Evolutionary conservation across 148 eudicot genomes (phyloP).

Genomic region (Amaranthus palmeri): DNA sequence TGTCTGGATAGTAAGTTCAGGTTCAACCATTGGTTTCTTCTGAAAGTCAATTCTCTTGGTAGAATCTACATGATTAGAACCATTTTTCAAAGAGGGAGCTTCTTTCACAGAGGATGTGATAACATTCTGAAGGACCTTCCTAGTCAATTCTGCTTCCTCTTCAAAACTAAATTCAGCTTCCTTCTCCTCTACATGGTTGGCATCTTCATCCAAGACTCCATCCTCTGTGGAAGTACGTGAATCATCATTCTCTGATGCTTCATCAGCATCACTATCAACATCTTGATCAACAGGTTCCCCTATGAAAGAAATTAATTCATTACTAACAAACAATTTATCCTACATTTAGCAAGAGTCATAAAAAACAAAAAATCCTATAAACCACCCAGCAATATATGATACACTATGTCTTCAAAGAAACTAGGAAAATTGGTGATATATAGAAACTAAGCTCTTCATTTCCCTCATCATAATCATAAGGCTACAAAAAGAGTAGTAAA

Average conservation of each 20-base stretch:
- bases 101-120: constrained; percentile 51
- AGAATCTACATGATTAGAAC: constrained; percentile 25
- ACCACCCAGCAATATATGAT: neutral
- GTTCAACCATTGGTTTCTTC: constrained; percentile 27
- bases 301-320: constrained; percentile 17
- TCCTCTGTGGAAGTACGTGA: constrained; percentile 22
- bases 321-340: neutral
- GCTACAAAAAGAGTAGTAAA: no score
- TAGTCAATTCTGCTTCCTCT: constrained; percentile 73
- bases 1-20: constrained; percentile 19
- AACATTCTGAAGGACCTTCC: constrained; percentile 72
- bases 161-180: constrained; percentile 50
- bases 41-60: constrained; percentile 15
- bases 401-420: no score
- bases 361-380: neutral
- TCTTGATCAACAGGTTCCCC: constrained; percentile 39
- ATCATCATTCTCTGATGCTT: constrained; percentile 47
- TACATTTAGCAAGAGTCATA: constrained; percentile 1
- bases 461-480: no score
- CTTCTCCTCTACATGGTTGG: constrained; percentile 35
- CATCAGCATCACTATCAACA: constrained; percentile 40
- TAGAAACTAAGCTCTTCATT: no score
- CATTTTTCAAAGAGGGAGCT: constrained; percentile 19
- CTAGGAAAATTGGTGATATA: no score
- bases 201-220: constrained; percentile 32